phyloP scores from a whole-genome alignment of 106 monocot species.

The Dendrobium huoshanense region DNA sequence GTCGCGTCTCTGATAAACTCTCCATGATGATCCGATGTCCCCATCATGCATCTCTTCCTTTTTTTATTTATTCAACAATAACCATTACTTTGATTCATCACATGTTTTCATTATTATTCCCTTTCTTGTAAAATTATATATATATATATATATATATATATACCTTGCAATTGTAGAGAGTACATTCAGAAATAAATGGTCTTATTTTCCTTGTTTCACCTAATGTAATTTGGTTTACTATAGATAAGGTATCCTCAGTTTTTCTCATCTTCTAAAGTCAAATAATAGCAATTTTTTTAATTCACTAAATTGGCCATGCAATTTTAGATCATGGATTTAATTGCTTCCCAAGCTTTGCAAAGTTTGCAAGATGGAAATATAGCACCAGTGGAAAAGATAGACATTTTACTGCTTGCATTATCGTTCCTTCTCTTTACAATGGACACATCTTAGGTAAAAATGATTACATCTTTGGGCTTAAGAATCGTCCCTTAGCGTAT shows the following conservation, averaged over 20 bases:
- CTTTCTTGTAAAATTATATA: not conserved
- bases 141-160: not conserved
- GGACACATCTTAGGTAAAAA: slow-evolving; percentile 63
- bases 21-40: too few species aligned
- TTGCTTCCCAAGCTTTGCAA: slow-evolving; percentile 20
- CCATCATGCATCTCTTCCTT: not conserved
- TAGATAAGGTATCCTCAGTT: slow-evolving; percentile 47
- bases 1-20: too few species aligned
- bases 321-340: slow-evolving; percentile 42
- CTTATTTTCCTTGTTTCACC: slow-evolving; percentile 66
- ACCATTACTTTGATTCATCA: not conserved
- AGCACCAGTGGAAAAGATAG: slow-evolving; percentile 26
- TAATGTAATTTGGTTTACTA: slow-evolving; percentile 65
- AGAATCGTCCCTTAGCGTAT: not conserved
- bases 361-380: slow-evolving; percentile 33
- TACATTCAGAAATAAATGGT: slow-evolving; percentile 46
- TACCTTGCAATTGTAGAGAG: slow-evolving; percentile 28
- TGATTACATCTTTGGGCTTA: not conserved
- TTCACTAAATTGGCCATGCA: slow-evolving; percentile 4
- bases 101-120: not conserved
- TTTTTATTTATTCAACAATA: not conserved
- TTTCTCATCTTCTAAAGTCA: not conserved
- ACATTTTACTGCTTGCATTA: slow-evolving; percentile 34
- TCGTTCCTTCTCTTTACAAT: slow-evolving; percentile 63
- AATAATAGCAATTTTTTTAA: not conserved